Evolutionary conservation across 257 asterid genomes (phyloP).

Genomic region (Buddleja alternifolia): DNA sequence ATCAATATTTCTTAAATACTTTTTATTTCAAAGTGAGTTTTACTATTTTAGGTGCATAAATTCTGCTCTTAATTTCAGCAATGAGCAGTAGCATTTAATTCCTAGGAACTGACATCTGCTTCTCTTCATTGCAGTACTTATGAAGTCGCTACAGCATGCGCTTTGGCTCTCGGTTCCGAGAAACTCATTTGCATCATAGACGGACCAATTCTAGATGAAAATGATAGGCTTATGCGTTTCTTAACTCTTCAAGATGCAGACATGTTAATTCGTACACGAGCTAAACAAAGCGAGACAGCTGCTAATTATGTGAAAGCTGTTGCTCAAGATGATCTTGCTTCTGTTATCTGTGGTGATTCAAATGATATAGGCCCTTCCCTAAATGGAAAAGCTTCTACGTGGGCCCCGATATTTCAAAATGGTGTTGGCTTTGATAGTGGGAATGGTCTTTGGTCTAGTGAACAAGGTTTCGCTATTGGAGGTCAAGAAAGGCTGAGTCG

Average conservation of each 20-base stretch:
- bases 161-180: slow-evolving; percentile 93
- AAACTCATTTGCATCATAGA: slow-evolving; percentile 92
- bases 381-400: slow-evolving; percentile 49
- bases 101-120: slow-evolving; percentile 2
- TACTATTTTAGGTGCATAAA: not conserved
- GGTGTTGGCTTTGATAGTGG: slow-evolving; percentile 96
- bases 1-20: not conserved
- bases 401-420: slow-evolving; percentile 74
- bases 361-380: slow-evolving; percentile 37
- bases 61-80: not conserved
- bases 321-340: slow-evolving; percentile 54
- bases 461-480: slow-evolving; percentile 95
- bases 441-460: slow-evolving; percentile 84
- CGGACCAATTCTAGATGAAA: slow-evolving; percentile 89
- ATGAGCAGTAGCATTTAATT: not conserved
- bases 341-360: slow-evolving; percentile 37
- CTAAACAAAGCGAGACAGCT: slow-evolving; percentile 87
- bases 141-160: slow-evolving; percentile 99
- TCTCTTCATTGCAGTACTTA: slow-evolving; percentile 73
- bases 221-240: slow-evolving; percentile 76
- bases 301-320: slow-evolving; percentile 95
- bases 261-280: slow-evolving; percentile 75
- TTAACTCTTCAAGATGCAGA: slow-evolving; percentile 93
- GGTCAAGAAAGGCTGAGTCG: slow-evolving; percentile 92
- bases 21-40: not conserved